Evolutionary conservation across 2,329 filamentous ascomycete genomes (phyloP), one percentile per base, ranked within the genome.

Genomic region (Arthrobotrys sphaeroides): DNA sequence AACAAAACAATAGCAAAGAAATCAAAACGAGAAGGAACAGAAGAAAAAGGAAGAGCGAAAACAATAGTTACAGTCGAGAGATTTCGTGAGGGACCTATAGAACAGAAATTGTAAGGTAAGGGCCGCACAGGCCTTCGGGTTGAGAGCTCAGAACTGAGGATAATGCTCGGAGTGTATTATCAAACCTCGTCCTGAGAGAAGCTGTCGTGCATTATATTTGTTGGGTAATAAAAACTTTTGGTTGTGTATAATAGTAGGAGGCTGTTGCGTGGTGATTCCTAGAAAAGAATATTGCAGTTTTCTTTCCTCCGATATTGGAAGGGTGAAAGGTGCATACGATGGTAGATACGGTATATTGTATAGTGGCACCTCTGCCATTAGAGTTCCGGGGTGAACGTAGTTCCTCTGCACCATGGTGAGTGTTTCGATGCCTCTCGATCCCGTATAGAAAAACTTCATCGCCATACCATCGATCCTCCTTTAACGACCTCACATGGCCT

Each of bases 401-500:
- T 20, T 75, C 64, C 59, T 75, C 36, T 64, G 47, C 47, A 51
- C 64, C 38, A 49, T 53, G 64, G 61, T 47, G 55, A 75, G 31
- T 64, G 31, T 43, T 33, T 38, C 9, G 51, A 55, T 55, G 31
- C 31, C 18, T 33, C 26, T 55, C 31, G 51, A 55, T 53, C 51
- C 51, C 16, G 22, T 55, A 55, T 24, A 55, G 28, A 38, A 55
- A 22, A 55, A 9, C 42, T 51, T 66, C 57, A 49, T 60, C 72
- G 55, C 55, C 72, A 75, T 75, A 75, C 72, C 72, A 75, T 69
- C 26, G 33, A 43, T 60, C 40, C 57, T 28, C 36, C 62, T 13
- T 6, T 43, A 40, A 57, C 31, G 28, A 24, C 16, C 64, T 75
- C 85, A 94, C 80, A 93, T 91, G 83, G 91, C 91, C 84, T 91